Base-by-base conservation (phyloP, 2,329 filamentous ascomycete genomes). In the Aspergillus pseudoviridinutans region DNA sequence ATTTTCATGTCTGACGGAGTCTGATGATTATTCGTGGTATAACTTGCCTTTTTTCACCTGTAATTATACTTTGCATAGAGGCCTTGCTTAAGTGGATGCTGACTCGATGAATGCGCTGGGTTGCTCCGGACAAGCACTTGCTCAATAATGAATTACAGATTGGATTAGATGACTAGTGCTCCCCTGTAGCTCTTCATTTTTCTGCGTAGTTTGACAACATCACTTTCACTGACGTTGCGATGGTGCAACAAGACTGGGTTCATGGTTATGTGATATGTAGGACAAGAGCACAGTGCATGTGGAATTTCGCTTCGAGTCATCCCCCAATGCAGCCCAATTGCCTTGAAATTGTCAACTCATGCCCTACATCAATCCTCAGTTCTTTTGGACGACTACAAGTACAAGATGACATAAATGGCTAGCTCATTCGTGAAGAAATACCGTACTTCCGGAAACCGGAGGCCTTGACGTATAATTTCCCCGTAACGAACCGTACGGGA, bases 1-100 rank as follows among this genome's bases (percentile, higher is more conserved):
- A 58, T 58, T 58, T 27, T 47, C 3, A 47, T 47, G 44, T 47
- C 44, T 47, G 44, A 25, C 44, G 44, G 42, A 47, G 44, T 47
- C 44, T 24, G 22, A 28, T 47, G 22, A 47, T 8, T 22, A 27
- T 24, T 47, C 12, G 12, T 47, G 44, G 44, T 47, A 47, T 47
- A 17, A 47, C 14, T 47, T 47, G 20, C 17, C 6, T 47, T 3
- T 24, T 27, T 47, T 24, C 12, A 35, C 25, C 22, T 49, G 28
- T 49, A 38, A 25, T 27, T 47, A 24, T 47, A 25, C 42, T 46
- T 24, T 47, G 44, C 44, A 47, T 47, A 27, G 22, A 47, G 24
- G 20, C 8, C 22, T 14, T 47, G 12, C 44, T 7, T 20, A 27
- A 14, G 44, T 47, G 44, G 24, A 47, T 24, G 24, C 14, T 47